Evolutionary conservation across 495 filamentous ascomycete genomes (phyloP).

Genomic region (Pyrenopolyporus hunteri): DNA sequence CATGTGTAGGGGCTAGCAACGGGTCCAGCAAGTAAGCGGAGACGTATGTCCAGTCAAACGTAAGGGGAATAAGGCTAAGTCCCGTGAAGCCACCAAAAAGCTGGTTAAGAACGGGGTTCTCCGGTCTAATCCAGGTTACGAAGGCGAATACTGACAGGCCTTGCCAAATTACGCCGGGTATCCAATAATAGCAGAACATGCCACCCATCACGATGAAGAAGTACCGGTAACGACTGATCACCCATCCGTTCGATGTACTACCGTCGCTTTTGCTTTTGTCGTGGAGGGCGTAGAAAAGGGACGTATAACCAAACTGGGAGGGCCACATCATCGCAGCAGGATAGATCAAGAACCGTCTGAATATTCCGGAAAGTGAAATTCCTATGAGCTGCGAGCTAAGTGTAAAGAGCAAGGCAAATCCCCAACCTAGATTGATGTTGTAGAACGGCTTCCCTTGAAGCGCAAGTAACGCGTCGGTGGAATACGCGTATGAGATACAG

Average conservation of each 20-base stretch:
- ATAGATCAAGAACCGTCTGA: slow-evolving; percentile 63
- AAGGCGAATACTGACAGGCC: slow-evolving; percentile 58
- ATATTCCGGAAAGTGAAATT: slow-evolving; percentile 67
- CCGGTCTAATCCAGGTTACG: slow-evolving; percentile 59
- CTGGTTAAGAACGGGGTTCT: slow-evolving; percentile 66
- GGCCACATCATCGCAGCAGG: slow-evolving; percentile 72
- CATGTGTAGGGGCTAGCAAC: slow-evolving; percentile 62
- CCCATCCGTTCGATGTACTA: slow-evolving; percentile 61
- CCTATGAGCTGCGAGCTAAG: slow-evolving; percentile 71
- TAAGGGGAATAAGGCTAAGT: slow-evolving; percentile 65
- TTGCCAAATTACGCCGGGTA: slow-evolving; percentile 58
- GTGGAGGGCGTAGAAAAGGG: slow-evolving; percentile 67
- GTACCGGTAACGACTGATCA: slow-evolving; percentile 62
- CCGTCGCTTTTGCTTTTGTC: slow-evolving; percentile 61
- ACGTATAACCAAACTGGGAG: slow-evolving; percentile 60
- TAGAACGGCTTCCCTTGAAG: slow-evolving; percentile 59
- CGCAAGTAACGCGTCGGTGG: slow-evolving; percentile 64
- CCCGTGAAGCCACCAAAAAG: slow-evolving; percentile 67
- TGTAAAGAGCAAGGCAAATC: slow-evolving; percentile 65
- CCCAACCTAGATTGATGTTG: slow-evolving; percentile 61
- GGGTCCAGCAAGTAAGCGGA: slow-evolving; percentile 64
- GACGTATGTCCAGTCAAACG: slow-evolving; percentile 70
- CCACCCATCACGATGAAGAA: slow-evolving; percentile 62
- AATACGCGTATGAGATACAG: slow-evolving; percentile 53
- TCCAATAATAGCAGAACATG: slow-evolving; percentile 68